These are phyloP conservation scores for Aspergillus coremiiformis DNA, from an alignment of 495 filamentous ascomycete genomes.

Conservation along the genomic window DNA sequence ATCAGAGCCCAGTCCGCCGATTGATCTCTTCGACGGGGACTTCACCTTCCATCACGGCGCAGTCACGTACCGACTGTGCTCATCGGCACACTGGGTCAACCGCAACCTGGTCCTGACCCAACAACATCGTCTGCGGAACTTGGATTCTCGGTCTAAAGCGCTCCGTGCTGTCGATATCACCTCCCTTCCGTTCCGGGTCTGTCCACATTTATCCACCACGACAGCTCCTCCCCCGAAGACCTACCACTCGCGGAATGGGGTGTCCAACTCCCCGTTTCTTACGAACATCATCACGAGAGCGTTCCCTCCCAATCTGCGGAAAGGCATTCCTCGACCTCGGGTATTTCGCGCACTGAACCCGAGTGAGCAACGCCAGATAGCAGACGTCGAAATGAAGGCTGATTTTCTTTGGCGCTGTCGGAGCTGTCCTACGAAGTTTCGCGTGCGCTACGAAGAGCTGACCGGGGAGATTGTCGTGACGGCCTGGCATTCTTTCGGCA, in stretches of 20 bases:
- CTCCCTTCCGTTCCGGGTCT: conserved; percentile 2
- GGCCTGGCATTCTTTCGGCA: conserved; percentile 4
- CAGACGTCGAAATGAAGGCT: neutral
- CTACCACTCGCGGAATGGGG: neutral
- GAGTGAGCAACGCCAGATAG: neutral
- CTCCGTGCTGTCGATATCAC: neutral
- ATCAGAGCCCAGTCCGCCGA: neutral
- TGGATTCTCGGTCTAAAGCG: neutral
- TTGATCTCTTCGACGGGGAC: neutral
- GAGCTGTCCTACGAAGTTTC: conserved; percentile 7
- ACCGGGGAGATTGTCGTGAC: neutral
- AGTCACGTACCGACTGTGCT: neutral
- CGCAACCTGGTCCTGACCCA: neutral
- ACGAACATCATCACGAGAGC: neutral
- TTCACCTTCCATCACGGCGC: neutral
- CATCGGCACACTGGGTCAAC: neutral
- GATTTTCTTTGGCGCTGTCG: conserved; percentile 3
- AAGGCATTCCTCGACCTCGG: neutral
- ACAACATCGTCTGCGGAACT: neutral
- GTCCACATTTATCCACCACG: conserved; percentile 4
- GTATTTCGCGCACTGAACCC: neutral
- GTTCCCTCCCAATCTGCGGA: neutral
- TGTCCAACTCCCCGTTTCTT: neutral
- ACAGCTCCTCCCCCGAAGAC: neutral
- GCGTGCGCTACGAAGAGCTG: neutral